Evolutionary conservation across 805 yeast genomes (phyloP).

Genomic region (Yarrowia porcina): DNA sequence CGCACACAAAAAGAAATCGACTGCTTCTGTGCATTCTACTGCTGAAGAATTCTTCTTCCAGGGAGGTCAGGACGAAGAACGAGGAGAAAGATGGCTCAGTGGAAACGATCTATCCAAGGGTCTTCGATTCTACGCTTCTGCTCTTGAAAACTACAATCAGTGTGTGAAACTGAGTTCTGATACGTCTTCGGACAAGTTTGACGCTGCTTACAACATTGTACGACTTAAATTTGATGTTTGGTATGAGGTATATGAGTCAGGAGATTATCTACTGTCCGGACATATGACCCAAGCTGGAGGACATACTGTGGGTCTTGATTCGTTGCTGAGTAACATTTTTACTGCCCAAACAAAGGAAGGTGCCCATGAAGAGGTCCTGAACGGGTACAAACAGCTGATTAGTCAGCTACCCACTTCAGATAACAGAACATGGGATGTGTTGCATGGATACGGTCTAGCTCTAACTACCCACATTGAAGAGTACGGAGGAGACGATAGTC

Average conservation of each 20-base stretch:
- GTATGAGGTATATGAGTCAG: slow-evolving; percentile 44
- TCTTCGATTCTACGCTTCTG: slow-evolving; percentile 54
- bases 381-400: neutral
- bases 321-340: slow-evolving; percentile 21
- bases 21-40: slow-evolving; percentile 35
- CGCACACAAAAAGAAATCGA: slow-evolving; percentile 14
- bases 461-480: slow-evolving; percentile 32
- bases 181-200: slow-evolving; percentile 34
- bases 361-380: slow-evolving; percentile 26
- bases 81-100: slow-evolving; percentile 71
- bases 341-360: slow-evolving; percentile 9
- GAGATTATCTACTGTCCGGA: slow-evolving; percentile 19
- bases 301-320: slow-evolving; percentile 8
- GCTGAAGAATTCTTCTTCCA: slow-evolving; percentile 53
- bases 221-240: slow-evolving; percentile 60
- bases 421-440: slow-evolving; percentile 21
- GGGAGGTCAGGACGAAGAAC: slow-evolving; percentile 63
- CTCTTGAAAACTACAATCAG: slow-evolving; percentile 27
- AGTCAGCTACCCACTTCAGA: slow-evolving; percentile 24
- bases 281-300: slow-evolving; percentile 14
- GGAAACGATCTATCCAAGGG: slow-evolving; percentile 61
- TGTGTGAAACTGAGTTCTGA: slow-evolving; percentile 26
- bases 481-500: neutral
- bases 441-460: slow-evolving; percentile 33
- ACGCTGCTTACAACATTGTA: slow-evolving; percentile 57